Percentiles rank a stretch among this genome's conserved stretches.
phyloP scores from a whole-genome alignment of 345 rosid species.

The Euphorbia pulcherrima region DNA sequence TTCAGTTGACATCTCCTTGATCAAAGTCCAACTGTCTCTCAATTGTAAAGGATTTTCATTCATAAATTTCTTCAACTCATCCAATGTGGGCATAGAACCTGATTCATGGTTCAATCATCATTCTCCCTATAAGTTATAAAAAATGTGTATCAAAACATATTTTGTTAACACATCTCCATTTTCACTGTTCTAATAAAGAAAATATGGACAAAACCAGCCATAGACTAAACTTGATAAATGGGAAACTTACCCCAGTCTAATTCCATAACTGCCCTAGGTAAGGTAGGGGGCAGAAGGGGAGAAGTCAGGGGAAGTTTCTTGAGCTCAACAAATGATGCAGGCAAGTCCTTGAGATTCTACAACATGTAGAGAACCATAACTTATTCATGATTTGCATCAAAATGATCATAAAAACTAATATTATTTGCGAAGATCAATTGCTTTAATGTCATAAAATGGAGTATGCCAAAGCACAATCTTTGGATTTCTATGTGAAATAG shows the following conservation, averaged over 20 bases:
- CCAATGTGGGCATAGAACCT: constrained; percentile 74
- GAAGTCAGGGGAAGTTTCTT: constrained; percentile 43
- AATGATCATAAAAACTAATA: constrained; percentile 3
- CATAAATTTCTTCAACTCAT: constrained; percentile 55
- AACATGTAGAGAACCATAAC: constrained; percentile 14
- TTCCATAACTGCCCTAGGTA: constrained; percentile 35
- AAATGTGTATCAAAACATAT: constrained; percentile 18
- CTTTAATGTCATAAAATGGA: constrained; percentile 71
- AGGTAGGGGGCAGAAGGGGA: constrained; percentile 37
- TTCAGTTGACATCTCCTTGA: constrained; percentile 50
- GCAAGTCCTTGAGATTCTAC: constrained; percentile 51
- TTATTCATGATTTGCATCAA: neutral
- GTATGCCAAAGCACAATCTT: constrained; percentile 50
- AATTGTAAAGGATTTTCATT: constrained; percentile 34
- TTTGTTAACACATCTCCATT: neutral
- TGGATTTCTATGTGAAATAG: constrained; percentile 27
- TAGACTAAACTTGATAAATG: neutral
- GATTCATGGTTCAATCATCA: constrained; percentile 38
- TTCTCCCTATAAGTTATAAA: constrained; percentile 22
- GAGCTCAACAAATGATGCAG: constrained; percentile 58
- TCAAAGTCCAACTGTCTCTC: constrained; percentile 41
- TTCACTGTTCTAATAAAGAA: neutral
- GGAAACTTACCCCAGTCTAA: constrained; percentile 68
- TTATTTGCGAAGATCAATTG: constrained; percentile 16
- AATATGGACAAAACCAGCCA: constrained; percentile 5